Base-by-base conservation (phyloP, 2,329 filamentous ascomycete genomes). In the Leptographium flavum region DNA sequence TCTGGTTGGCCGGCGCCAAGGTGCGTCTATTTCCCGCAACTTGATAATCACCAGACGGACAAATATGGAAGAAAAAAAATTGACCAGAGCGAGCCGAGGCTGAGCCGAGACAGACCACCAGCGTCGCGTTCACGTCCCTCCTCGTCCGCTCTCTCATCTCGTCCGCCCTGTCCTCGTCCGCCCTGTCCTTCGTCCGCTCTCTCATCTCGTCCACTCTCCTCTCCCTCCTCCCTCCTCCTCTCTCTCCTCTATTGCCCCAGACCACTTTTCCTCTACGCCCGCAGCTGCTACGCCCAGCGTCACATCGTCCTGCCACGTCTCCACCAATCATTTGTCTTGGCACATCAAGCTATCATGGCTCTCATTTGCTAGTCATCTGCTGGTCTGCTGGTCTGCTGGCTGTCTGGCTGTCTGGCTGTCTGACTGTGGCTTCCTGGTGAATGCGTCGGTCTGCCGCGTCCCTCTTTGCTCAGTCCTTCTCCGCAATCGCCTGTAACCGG, bases 401-500 rank as follows among this genome's bases (percentile, higher is more conserved):
- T 17, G 36, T 23, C 36, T 38, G 21, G 19, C 36, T 15, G 19
- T 25, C 21, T 25, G 9, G 36, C 22, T 22, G 36, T 25, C 21
- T 7, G n/a, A n/a, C n/a, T n/a, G n/a, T n/a, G n/a, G n/a, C n/a
- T n/a, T n/a, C n/a, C n/a, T n/a, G n/a, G n/a, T n/a, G n/a, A n/a
- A n/a, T n/a, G n/a, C n/a, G n/a, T n/a, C n/a, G n/a, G n/a, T 27
- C 5, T 7, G 21, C 7, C 36, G n/a, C 13, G 5, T 15, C 21
- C 23, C 8, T 15, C 27, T 22, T 15, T 8, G 21, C 36, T 27
- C 36, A 98, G 68, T 98, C 92, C 77, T 95, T 96, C 74, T 98
- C 92, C 48, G 87, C 87, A 64, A 98, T 98, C 46, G 90, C 87
- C 68, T 96, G 88, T 70, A 98, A 77, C 66, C 92, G 79, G 68